These are phyloP conservation scores for Lagenidium giganteum DNA, from an alignment of 352 stramenopile species.

Conservation along the genomic window DNA sequence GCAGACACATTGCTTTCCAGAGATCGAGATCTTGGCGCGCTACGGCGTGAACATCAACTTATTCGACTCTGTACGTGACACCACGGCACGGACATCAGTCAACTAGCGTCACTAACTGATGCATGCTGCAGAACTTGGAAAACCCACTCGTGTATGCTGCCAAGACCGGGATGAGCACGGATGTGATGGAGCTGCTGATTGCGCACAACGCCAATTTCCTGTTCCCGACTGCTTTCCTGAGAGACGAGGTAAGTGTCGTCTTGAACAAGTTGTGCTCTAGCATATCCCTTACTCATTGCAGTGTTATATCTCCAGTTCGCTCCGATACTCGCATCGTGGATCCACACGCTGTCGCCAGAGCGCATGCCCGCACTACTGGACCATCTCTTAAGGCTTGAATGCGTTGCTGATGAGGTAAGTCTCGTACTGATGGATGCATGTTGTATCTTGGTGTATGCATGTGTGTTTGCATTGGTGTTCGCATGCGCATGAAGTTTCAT, in stretches of 20 bases:
- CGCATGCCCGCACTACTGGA: slow-evolving; percentile 11
- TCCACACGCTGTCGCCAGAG: slow-evolving; percentile 3
- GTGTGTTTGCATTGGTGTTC: too few relatives aligned
- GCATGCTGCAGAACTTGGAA: slow-evolving; percentile 5
- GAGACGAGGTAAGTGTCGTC: slow-evolving; percentile 4
- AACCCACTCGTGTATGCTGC: slow-evolving; percentile 11
- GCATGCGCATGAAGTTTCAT: too few relatives aligned
- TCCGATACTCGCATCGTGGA: slow-evolving; percentile 9
- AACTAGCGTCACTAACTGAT: not conserved
- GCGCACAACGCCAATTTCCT: slow-evolving; percentile 12
- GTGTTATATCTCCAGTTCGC: slow-evolving; percentile 5
- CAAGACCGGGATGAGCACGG: slow-evolving; percentile 4
- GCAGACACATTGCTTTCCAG: slow-evolving; percentile 5
- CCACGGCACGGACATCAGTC: not conserved
- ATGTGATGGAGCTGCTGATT: slow-evolving; percentile 17
- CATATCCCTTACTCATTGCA: too few relatives aligned
- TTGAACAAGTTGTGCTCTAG: too few relatives aligned
- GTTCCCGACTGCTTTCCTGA: not conserved
- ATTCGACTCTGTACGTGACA: slow-evolving; percentile 11
- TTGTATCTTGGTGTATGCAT: too few relatives aligned
- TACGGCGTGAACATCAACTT: slow-evolving; percentile 14
- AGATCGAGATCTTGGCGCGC: slow-evolving; percentile 6
- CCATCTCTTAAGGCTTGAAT: slow-evolving; percentile 5
- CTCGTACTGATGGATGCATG: too few relatives aligned
- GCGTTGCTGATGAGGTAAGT: slow-evolving; percentile 12